Conservation (phyloP, 2,329 filamentous ascomycete species). For the Knufia petricola region DNA sequence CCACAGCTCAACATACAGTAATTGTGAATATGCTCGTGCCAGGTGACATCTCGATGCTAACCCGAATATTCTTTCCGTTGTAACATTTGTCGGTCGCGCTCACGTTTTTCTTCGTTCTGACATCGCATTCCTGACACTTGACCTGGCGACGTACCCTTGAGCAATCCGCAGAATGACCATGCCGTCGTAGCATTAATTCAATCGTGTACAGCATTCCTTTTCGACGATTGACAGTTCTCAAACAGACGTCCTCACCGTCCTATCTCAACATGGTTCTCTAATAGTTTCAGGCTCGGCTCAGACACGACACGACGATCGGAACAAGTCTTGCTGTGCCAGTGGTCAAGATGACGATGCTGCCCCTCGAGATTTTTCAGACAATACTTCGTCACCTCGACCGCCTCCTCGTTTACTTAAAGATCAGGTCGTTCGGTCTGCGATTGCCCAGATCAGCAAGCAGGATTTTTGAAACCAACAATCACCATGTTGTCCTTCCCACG, state of each 20-base stretch:
- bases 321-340: neutral
- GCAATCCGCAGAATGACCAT: neutral
- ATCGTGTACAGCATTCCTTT: neutral
- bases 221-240: neutral
- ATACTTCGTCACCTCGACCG: slow-evolving; percentile 28
- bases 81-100: neutral
- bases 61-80: neutral
- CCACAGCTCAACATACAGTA: slow-evolving; percentile 3
- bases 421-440: neutral
- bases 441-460: neutral
- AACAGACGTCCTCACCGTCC: neutral
- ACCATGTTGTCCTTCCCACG: slow-evolving; percentile 15
- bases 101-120: neutral
- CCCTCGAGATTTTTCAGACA: slow-evolving; percentile 12
- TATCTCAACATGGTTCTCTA: neutral
- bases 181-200: neutral
- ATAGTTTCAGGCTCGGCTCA: neutral
- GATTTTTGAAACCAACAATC: neutral
- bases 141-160: neutral
- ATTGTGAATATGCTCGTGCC: slow-evolving; percentile 2
- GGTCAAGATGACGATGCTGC: slow-evolving; percentile 7
- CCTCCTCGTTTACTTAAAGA: slow-evolving; percentile 32
- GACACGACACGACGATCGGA: neutral
- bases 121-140: neutral
- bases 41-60: slow-evolving; percentile 7